Conservation (phyloP, 1,284 basidiomycete genomes). For the Microbotryum intermedium region DNA sequence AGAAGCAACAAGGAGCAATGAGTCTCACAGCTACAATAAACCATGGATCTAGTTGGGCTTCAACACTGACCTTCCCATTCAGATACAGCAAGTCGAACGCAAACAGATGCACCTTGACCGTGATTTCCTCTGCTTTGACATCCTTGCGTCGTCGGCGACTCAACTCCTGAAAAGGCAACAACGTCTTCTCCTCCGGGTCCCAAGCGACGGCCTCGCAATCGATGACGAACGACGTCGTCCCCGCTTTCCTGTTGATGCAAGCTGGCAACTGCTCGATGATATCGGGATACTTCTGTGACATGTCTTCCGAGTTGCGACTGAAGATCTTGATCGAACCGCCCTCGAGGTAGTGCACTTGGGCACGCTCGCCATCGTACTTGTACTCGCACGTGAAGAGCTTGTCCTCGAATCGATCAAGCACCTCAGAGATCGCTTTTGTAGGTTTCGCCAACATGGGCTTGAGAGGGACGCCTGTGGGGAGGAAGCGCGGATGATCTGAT, state of each 20-base stretch:
- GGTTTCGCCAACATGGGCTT: conserved; percentile 99
- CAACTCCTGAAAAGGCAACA: conserved; percentile 96
- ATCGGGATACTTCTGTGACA: conserved; percentile 99
- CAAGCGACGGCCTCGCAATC: conserved; percentile 97
- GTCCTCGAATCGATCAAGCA: conserved; percentile 91
- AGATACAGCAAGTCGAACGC: conserved; percentile 91
- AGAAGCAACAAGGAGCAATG: conserved; percentile 18
- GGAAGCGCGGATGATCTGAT: neutral
- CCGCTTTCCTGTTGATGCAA: conserved; percentile 63
- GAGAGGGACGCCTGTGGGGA: conserved; percentile 59
- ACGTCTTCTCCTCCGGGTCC: conserved; percentile 61
- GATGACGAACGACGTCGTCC: conserved; percentile 78
- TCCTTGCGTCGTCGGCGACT: conserved; percentile 94
- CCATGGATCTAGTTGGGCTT: neutral
- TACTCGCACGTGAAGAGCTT: conserved; percentile 98
- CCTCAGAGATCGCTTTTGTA: conserved; percentile 97
- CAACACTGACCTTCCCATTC: conserved; percentile 69
- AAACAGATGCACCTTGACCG: conserved; percentile 89
- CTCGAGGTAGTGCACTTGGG: conserved; percentile 78
- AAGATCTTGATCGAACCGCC: conserved; percentile 79
- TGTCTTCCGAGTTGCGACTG: conserved; percentile 96
- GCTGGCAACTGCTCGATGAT: conserved; percentile 85
- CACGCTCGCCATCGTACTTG: conserved; percentile 98
- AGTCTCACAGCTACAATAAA: neutral
- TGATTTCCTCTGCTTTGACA: conserved; percentile 90